These are phyloP conservation scores for Cydonia oblonga DNA, from an alignment of 331 rosid species.

Conservation along the genomic window DNA sequence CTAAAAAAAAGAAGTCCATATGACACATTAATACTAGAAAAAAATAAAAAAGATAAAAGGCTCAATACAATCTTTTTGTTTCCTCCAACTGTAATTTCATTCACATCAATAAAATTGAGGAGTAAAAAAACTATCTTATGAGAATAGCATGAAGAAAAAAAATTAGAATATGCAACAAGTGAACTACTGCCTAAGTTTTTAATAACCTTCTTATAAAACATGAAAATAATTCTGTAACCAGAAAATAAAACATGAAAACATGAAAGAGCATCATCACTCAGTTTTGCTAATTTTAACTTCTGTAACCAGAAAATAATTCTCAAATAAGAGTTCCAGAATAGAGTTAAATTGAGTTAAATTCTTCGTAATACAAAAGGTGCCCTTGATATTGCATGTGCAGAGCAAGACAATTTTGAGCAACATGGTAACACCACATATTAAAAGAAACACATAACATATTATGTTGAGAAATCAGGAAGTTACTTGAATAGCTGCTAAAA, in stretches of 20 bases:
- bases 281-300: neutral
- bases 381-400: too few relatives aligned
- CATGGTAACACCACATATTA: slow-evolving; percentile 5
- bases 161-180: neutral
- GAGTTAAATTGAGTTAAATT: neutral
- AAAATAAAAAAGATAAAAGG: neutral
- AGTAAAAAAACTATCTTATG: neutral
- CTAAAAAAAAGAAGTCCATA: neutral
- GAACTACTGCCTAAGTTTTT: neutral
- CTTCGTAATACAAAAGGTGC: neutral
- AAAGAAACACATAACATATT: neutral
- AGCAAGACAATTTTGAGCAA: slow-evolving; percentile 1
- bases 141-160: neutral
- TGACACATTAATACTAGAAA: neutral
- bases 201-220: neutral
- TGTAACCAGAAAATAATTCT: neutral
- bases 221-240: neutral
- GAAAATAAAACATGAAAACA: too few relatives aligned
- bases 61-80: neutral
- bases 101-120: neutral
- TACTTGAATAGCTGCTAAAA: slow-evolving; percentile 98
- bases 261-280: too few relatives aligned
- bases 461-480: slow-evolving; percentile 23
- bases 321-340: neutral
- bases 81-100: neutral